phyloP scores from a whole-genome alignment of 805 yeast genomes.

The Hanseniaspora nectarophila region DNA sequence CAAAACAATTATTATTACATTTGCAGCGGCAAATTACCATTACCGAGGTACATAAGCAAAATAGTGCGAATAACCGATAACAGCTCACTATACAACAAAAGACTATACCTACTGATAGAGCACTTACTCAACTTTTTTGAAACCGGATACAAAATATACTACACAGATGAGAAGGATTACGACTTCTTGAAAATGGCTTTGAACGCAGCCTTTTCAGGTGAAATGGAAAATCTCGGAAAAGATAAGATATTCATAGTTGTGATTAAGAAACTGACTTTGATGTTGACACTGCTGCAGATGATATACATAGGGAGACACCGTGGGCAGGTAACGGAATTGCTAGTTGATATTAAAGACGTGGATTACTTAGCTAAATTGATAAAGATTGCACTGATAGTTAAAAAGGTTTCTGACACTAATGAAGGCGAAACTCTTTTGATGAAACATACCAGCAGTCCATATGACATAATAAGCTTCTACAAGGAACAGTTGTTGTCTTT shows the following conservation, averaged over 20 bases:
- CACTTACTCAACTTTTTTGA: conserved; percentile 8
- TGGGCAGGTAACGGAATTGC: neutral
- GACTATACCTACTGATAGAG: conserved; percentile 6
- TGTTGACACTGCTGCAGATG: neutral
- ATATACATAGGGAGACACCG: neutral
- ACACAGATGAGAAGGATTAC: neutral
- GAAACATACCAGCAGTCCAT: neutral
- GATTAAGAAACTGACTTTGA: neutral
- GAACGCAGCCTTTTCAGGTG: neutral
- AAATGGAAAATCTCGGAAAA: neutral
- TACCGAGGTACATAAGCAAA: conserved; percentile 5
- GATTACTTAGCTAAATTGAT: conserved; percentile 1
- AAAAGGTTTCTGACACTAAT: neutral
- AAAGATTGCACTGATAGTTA: neutral
- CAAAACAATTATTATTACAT: conserved; percentile 11
- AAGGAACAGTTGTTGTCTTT: neutral
- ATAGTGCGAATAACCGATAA: neutral
- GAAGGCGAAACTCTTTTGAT: neutral
- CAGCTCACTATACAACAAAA: conserved; percentile 1
- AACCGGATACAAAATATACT: neutral
- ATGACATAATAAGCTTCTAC: neutral
- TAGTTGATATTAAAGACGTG: neutral
- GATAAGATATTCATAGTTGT: neutral
- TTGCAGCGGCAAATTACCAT: conserved; percentile 2
- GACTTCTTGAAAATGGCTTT: neutral